These are phyloP conservation scores for Fragilariopsis cylindrus DNA, from an alignment of 108 stramenopile species.

Conservation along the genomic window DNA sequence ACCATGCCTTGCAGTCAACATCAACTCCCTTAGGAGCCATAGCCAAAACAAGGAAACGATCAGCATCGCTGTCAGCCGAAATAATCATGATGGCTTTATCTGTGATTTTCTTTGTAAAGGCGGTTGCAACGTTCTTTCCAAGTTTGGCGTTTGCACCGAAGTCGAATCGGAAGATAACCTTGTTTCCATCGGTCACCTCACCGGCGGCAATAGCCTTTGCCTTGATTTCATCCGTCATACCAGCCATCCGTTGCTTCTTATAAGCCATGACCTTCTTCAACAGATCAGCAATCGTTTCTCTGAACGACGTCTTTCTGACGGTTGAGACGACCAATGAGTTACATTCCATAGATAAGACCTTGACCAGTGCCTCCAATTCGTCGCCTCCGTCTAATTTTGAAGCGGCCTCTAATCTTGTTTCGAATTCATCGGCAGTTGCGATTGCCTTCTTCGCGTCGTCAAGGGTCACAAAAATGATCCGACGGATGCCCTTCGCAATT, in stretches of 20 bases:
- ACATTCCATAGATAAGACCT: conserved; percentile 73
- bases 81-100: conserved; percentile 83
- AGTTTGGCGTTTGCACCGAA: conserved; percentile 93
- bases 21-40: conserved; percentile 74
- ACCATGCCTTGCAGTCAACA: conserved; percentile 87
- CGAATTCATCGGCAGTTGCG: conserved; percentile 73
- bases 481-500: conserved; percentile 98
- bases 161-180: conserved; percentile 88
- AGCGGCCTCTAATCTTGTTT: conserved; percentile 61
- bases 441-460: conserved; percentile 85
- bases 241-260: conserved; percentile 83
- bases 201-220: conserved; percentile 68
- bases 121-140: conserved; percentile 78
- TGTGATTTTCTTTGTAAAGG: conserved; percentile 83
- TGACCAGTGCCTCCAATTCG: conserved; percentile 66
- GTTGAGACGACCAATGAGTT: conserved; percentile 71
- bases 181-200: conserved; percentile 55
- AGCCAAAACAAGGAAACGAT: conserved; percentile 77
- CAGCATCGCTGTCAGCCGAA: conserved; percentile 69
- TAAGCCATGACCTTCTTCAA: conserved; percentile 76
- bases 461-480: conserved; percentile 91
- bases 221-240: conserved; percentile 68
- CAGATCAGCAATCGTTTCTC: conserved; percentile 57
- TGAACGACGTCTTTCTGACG: conserved; percentile 71
- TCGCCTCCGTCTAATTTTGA: conserved; percentile 63